phyloP scores from a whole-genome alignment of 2,329 filamentous ascomycete species.

The Plectosphaerella plurivora region DNA sequence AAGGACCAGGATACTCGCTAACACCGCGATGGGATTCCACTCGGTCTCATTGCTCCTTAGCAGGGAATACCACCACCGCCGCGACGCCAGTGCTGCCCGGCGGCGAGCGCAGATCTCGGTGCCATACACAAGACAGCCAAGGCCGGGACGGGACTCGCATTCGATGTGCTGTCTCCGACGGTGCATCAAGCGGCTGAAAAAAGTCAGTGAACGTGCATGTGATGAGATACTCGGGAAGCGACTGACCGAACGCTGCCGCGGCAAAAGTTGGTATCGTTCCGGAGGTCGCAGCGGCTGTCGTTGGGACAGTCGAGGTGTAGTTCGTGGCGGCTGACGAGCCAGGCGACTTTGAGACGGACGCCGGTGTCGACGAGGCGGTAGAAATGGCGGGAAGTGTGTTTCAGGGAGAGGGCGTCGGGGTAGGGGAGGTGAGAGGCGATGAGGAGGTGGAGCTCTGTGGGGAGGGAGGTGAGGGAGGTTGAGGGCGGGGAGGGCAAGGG shows the following conservation, averaged over 20 bases:
- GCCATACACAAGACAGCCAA: slow-evolving; percentile 52
- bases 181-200: slow-evolving; percentile 50
- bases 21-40: neutral
- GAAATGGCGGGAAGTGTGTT: slow-evolving; percentile 62
- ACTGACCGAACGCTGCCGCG: slow-evolving; percentile 53
- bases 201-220: neutral
- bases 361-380: slow-evolving; percentile 62
- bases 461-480: slow-evolving; percentile 44
- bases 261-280: slow-evolving; percentile 57
- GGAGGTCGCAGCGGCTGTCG: slow-evolving; percentile 49
- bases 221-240: neutral
- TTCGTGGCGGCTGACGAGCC: slow-evolving; percentile 60
- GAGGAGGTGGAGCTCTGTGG: slow-evolving; percentile 62
- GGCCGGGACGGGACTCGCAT: slow-evolving; percentile 52
- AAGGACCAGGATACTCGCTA: neutral
- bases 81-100: slow-evolving; percentile 9
- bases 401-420: slow-evolving; percentile 66
- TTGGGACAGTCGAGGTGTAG: slow-evolving; percentile 64
- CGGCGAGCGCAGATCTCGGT: slow-evolving; percentile 43
- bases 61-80: neutral
- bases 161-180: slow-evolving; percentile 55
- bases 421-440: slow-evolving; percentile 60
- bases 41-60: neutral
- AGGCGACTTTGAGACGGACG: slow-evolving; percentile 61
- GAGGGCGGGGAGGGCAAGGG: neutral